phyloP scores from a whole-genome alignment of 1,139 yeast genomes.

The Sugiyamaella sp. region DNA sequence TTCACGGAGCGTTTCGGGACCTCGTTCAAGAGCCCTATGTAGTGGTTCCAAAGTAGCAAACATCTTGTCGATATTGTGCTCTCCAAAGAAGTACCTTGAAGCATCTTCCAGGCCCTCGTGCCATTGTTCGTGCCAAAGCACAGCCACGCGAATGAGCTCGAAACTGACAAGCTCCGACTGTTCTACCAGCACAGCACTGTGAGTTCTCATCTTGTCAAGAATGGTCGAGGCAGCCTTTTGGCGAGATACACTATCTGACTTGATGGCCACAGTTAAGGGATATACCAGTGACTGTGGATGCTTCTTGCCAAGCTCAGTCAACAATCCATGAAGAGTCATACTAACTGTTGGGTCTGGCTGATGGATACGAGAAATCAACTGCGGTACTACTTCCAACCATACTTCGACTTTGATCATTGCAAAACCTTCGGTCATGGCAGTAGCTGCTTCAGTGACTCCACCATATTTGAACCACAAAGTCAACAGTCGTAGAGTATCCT shows the following conservation, averaged over 20 bases:
- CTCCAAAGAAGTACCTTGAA: slow-evolving; percentile 89
- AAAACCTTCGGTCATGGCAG: slow-evolving; percentile 89
- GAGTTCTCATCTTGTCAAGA: slow-evolving; percentile 88
- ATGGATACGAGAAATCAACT: slow-evolving; percentile 92
- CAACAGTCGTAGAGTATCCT: slow-evolving; percentile 85
- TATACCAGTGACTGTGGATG: slow-evolving; percentile 97
- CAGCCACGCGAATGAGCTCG: slow-evolving; percentile 92
- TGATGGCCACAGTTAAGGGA: slow-evolving; percentile 94
- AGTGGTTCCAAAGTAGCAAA: slow-evolving; percentile 87
- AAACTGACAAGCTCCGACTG: slow-evolving; percentile 94
- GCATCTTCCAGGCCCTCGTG: slow-evolving; percentile 98
- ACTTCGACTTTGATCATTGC: slow-evolving; percentile 86
- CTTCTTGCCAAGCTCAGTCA: slow-evolving; percentile 88
- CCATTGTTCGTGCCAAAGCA: slow-evolving; percentile 98
- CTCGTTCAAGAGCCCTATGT: slow-evolving; percentile 77
- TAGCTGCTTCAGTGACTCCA: slow-evolving; percentile 87
- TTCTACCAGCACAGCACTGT: slow-evolving; percentile 80
- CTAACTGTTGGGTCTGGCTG: slow-evolving; percentile 90
- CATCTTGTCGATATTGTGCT: slow-evolving; percentile 94
- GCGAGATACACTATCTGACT: slow-evolving; percentile 86
- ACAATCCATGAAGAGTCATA: slow-evolving; percentile 72
- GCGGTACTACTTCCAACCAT: slow-evolving; percentile 96
- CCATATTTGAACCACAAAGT: slow-evolving; percentile 97
- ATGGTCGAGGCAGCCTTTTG: slow-evolving; percentile 91
- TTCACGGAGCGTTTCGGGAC: slow-evolving; percentile 92